A percentile compares a stretch with the other conserved stretches of the same genome.
Conservation (phyloP, 2,329 filamentous ascomycete genomes). For the Venturiaceae sp. region DNA sequence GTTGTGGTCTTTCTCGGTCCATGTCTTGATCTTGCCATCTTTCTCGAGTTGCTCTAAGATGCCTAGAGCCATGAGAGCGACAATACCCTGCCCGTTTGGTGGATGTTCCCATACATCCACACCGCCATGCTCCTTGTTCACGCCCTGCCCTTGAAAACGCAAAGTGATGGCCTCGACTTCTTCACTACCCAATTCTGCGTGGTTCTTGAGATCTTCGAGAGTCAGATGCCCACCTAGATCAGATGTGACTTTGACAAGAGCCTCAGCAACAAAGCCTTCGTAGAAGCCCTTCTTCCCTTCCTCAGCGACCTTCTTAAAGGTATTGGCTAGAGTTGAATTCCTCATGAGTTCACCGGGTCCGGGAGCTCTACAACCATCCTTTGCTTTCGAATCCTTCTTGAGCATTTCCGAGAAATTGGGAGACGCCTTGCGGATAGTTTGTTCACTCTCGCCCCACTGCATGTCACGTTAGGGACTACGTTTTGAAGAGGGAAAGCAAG, state of each 20-base stretch:
- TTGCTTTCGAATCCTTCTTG: constrained; percentile 60
- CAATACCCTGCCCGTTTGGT: constrained; percentile 91
- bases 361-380: constrained; percentile 65
- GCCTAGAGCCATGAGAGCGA: constrained; percentile 87
- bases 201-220: constrained; percentile 69
- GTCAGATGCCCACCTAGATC: constrained; percentile 69
- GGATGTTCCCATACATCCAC: constrained; percentile 94
- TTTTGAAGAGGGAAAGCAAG: background rate
- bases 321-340: constrained; percentile 70
- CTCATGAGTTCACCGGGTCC: constrained; percentile 78
- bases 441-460: constrained; percentile 64
- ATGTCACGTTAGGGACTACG: constrained; percentile 7
- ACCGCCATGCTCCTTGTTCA: constrained; percentile 41
- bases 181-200: constrained; percentile 64
- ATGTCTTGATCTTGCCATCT: constrained; percentile 62
- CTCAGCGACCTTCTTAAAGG: constrained; percentile 67
- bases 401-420: constrained; percentile 84
- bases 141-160: constrained; percentile 59
- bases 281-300: constrained; percentile 91
- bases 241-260: constrained; percentile 66
- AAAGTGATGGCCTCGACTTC: constrained; percentile 78
- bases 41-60: constrained; percentile 82
- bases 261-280: constrained; percentile 69
- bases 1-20: constrained; percentile 67
- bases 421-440: constrained; percentile 58